Evolutionary conservation across 2,329 filamentous ascomycete species (phyloP), one percentile per base, ranked within the genome.

Genomic region (Phoma sp.): DNA sequence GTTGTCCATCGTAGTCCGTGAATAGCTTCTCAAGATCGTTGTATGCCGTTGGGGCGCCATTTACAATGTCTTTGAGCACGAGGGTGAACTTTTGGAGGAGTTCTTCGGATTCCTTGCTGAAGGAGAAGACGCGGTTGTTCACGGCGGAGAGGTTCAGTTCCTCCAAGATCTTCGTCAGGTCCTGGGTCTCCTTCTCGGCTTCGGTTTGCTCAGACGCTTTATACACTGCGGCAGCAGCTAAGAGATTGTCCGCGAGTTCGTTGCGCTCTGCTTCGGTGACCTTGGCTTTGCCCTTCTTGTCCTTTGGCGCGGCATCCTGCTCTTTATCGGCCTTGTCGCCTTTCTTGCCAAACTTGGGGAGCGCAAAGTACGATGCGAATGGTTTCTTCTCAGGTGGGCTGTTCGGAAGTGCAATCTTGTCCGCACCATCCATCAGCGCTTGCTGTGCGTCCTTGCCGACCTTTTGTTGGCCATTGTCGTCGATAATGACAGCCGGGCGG

Each of bases 11-110:
- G n/a, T 84, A 85, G 51, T 86, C 84, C 9, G 80, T 85, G 60
- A 88, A 79, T 17, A 88, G 79, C 70, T 82, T 84, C 66, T 88
- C 86, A n/a, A 99, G 87, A 73, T 99, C 95, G 70, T 89, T 84
- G 75, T 96, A 96, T 2, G 95, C 95, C 0, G 94, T 97, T 3
- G 95, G 95, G 1, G 92, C 95, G 58, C 95, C 95, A 72, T 92
- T 93, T 68, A 95, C 85, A 15, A 97, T 84, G 73, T 99, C 95
- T 72, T 94, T 95, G 70, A 99, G 89, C 31, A 97, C 88, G 51
- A 92, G 82, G 1, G 92, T 96, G 81, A 99, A 99, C 59, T 88
- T 86, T 49, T 87, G 85, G 46, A 96, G 85, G 27, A 96, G 83
- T 60, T 91, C 88, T 58, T 92, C 87, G 0, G 91, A 94, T 65